Conservation (phyloP, 106 monocot species). For the Cymbidium sinense region DNA sequence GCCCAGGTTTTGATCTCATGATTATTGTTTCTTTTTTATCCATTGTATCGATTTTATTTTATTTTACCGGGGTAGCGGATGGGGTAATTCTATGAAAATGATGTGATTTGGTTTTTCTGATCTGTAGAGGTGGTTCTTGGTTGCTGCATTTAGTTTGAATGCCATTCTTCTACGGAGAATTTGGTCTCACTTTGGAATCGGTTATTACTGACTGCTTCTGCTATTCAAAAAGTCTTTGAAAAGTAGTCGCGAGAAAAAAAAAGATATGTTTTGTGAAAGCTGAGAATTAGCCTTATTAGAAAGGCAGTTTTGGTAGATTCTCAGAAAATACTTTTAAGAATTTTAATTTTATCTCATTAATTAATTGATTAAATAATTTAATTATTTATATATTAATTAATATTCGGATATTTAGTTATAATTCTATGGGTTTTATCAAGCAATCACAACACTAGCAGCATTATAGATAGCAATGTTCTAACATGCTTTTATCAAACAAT, state of each 20-base stretch:
- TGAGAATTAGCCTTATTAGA: too few species aligned
- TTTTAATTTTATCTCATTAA: too few species aligned
- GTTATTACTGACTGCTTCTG: not conserved
- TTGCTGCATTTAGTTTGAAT: not conserved
- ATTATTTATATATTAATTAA: too few species aligned
- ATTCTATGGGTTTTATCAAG: too few species aligned
- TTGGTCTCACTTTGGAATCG: not conserved
- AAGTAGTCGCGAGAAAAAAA: not conserved
- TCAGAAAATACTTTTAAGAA: too few species aligned
- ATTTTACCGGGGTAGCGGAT: not conserved
- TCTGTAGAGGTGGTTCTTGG: not conserved
- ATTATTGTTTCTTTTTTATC: not conserved
- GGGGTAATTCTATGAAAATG: not conserved
- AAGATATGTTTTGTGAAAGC: not conserved
- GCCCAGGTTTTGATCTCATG: slow-evolving; percentile 41
- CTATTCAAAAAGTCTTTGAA: not conserved
- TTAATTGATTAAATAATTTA: too few species aligned
- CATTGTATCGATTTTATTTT: not conserved
- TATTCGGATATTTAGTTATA: too few species aligned
- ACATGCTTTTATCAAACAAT: too few species aligned
- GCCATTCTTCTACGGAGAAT: not conserved
- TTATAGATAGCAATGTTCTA: too few species aligned
- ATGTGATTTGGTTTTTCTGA: not conserved
- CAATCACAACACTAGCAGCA: too few species aligned
- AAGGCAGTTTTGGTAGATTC: too few species aligned